Conservation (phyloP, 768 basidiomycete species). For the Calvatia gigantea region DNA sequence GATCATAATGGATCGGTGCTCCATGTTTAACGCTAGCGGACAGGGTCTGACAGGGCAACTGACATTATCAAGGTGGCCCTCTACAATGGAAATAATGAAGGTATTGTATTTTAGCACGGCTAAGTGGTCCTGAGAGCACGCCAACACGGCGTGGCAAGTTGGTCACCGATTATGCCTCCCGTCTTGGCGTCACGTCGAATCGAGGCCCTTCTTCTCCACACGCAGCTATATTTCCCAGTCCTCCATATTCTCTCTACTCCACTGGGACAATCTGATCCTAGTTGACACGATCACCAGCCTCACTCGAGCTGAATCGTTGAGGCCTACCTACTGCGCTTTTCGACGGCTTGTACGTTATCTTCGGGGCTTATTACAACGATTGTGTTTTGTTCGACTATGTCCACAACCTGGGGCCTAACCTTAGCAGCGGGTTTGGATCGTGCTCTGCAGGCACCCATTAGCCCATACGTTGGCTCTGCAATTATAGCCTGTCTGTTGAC, state of each 20-base stretch:
- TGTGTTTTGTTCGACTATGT: background rate
- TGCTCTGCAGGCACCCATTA: background rate
- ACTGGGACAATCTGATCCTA: background rate
- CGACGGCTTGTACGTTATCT: background rate
- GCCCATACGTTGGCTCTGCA: background rate
- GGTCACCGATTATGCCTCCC: background rate
- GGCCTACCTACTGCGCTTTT: background rate
- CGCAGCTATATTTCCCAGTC: background rate
- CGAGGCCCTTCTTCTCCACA: background rate
- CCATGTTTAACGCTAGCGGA: background rate
- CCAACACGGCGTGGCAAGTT: background rate
- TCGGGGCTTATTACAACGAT: background rate
- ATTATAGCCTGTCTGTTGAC: background rate
- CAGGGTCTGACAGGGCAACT: background rate
- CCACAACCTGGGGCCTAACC: background rate
- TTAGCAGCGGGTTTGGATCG: background rate
- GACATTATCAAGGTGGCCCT: background rate
- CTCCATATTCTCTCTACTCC: background rate
- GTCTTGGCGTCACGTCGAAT: background rate
- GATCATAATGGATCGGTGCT: background rate
- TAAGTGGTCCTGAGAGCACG: background rate
- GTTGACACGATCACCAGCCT: background rate
- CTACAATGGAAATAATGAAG: too few relatives aligned
- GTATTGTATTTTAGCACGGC: background rate
- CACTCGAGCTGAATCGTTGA: background rate